phyloP scores from a whole-genome alignment of 257 asterid species.

The Jasminum sambac region DNA sequence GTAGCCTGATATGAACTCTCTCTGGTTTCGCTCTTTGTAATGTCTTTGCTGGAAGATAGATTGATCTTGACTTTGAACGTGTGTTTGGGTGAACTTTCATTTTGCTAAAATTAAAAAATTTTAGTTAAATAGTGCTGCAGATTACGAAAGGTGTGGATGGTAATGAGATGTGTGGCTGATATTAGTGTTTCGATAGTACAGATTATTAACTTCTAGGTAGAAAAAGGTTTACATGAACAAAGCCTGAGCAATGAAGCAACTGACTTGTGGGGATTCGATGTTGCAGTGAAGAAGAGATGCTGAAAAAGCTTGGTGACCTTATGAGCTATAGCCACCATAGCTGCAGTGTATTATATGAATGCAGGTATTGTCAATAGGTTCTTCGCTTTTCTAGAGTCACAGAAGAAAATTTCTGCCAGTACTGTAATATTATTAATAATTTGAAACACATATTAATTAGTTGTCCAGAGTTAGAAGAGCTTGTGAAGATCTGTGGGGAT shows the following conservation, averaged over 20 bases:
- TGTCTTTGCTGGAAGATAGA: too few relatives aligned
- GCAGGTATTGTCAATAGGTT: conserved; percentile 62
- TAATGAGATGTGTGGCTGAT: too few relatives aligned
- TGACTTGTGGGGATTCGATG: conserved; percentile 6
- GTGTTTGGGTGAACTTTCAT: too few relatives aligned
- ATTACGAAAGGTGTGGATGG: too few relatives aligned
- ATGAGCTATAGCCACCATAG: conserved; percentile 95
- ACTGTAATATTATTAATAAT: not conserved
- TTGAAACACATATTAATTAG: conserved; percentile 31
- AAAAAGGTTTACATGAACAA: too few relatives aligned
- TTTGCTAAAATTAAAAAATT: too few relatives aligned
- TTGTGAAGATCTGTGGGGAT: conserved; percentile 61
- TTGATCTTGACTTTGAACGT: too few relatives aligned
- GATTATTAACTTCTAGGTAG: too few relatives aligned
- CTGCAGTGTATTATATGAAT: conserved; percentile 87
- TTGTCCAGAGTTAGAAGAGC: conserved; percentile 94
- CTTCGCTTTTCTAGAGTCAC: not conserved
- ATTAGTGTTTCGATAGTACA: too few relatives aligned
- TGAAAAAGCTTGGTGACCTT: conserved; percentile 89
- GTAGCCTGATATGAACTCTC: too few relatives aligned
- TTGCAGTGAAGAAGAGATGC: conserved; percentile 75
- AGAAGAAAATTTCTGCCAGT: not conserved
- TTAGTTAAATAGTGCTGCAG: too few relatives aligned
- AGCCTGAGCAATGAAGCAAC: not conserved
- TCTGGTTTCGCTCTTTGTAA: too few relatives aligned